These are phyloP conservation scores for Nakazawaea wyomingensis DNA, from an alignment of 805 yeast species.

Conservation along the genomic window DNA sequence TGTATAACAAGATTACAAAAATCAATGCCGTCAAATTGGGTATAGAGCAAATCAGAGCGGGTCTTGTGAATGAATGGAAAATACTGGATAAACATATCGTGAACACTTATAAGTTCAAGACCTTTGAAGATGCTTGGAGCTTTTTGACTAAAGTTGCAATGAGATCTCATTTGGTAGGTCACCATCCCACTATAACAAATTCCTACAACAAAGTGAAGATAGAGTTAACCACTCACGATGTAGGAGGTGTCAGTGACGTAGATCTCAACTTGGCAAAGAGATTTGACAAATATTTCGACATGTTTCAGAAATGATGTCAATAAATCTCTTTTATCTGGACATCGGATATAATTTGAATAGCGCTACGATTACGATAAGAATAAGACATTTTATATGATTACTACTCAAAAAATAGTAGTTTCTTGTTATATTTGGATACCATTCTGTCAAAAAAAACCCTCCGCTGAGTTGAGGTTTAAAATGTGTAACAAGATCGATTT, in stretches of 20 bases:
- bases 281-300: slow-evolving; percentile 31
- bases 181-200: slow-evolving; percentile 67
- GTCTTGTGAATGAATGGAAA: slow-evolving; percentile 23
- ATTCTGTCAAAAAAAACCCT: too few species aligned
- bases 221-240: slow-evolving; percentile 62
- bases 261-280: slow-evolving; percentile 56
- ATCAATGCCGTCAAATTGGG: slow-evolving; percentile 25
- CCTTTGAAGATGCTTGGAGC: slow-evolving; percentile 59
- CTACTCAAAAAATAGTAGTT: too few species aligned
- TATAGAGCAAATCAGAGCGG: slow-evolving; percentile 17
- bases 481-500: too few species aligned
- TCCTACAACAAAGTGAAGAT: slow-evolving; percentile 55
- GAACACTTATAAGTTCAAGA: slow-evolving; percentile 37
- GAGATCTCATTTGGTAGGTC: slow-evolving; percentile 53
- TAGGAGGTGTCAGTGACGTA: slow-evolving; percentile 42
- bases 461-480: too few species aligned
- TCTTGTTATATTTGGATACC: too few species aligned
- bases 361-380: too few species aligned
- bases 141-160: slow-evolving; percentile 47
- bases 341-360: too few species aligned
- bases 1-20: slow-evolving; percentile 34
- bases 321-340: too few species aligned
- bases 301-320: background rate
- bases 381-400: too few species aligned
- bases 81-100: slow-evolving; percentile 19